These are phyloP conservation scores for Cornus kousa DNA, from an alignment of 148 eudicot species.

Conservation along the genomic window DNA sequence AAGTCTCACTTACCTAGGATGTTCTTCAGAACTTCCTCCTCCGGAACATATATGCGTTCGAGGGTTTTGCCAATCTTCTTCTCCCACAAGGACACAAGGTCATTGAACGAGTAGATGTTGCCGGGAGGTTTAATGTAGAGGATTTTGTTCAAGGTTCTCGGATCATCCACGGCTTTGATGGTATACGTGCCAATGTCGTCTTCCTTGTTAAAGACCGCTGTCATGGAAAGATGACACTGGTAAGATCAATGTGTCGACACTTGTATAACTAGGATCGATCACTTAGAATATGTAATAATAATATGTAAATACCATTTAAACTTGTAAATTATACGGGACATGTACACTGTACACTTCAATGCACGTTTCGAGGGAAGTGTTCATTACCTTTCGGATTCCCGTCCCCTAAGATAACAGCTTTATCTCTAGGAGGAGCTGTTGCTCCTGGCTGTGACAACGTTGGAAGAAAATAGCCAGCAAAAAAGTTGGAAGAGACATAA, in stretches of 20 bases:
- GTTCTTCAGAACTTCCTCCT: conserved; percentile 11
- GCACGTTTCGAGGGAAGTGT: not conserved
- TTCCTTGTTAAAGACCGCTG: conserved; percentile 5
- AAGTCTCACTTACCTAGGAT: not conserved
- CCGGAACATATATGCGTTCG: conserved; percentile 6
- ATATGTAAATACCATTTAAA: too few relatives aligned
- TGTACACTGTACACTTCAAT: not conserved
- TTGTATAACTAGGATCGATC: too few relatives aligned
- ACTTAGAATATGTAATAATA: too few relatives aligned
- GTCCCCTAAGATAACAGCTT: conserved; percentile 7
- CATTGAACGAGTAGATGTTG: conserved; percentile 9
- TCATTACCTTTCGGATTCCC: conserved; percentile 9
- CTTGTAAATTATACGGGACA: too few relatives aligned
- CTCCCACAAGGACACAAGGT: conserved; percentile 12
- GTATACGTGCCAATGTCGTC: conserved; percentile 9
- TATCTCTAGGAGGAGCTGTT: conserved; percentile 9
- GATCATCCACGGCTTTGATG: conserved; percentile 14
- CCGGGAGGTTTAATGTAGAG: conserved; percentile 9
- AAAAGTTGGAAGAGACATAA: conserved; percentile 9
- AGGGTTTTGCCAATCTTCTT: conserved; percentile 12
- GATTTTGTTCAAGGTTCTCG: conserved; percentile 17
- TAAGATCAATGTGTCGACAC: too few relatives aligned
- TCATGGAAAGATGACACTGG: not conserved
- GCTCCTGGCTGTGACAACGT: not conserved
- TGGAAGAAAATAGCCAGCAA: conserved; percentile 9